Conservation (phyloP, 75 land plant genomes). For the Cunninghamia lanceolata region DNA sequence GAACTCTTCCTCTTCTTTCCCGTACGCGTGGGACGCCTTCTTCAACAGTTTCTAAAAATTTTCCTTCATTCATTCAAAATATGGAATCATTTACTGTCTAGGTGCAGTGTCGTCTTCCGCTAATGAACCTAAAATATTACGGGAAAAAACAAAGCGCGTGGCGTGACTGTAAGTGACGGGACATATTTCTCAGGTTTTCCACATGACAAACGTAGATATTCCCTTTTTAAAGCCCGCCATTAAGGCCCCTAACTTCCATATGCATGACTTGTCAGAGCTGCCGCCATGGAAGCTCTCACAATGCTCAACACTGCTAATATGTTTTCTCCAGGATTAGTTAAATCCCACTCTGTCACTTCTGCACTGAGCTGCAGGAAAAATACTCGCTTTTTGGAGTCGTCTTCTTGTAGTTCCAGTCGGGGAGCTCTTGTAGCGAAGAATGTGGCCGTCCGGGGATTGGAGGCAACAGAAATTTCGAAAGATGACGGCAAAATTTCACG, state of each 20-base stretch:
- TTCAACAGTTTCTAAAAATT: too few species aligned
- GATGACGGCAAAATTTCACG: not conserved
- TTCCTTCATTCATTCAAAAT: too few species aligned
- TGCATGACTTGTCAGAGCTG: not conserved
- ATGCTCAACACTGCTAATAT: not conserved
- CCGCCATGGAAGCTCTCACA: not conserved
- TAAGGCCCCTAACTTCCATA: not conserved
- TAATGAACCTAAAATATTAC: too few species aligned
- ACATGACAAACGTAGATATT: too few species aligned
- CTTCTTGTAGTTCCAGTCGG: not conserved
- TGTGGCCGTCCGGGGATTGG: not conserved
- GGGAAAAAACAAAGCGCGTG: not conserved
- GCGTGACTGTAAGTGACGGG: not conserved
- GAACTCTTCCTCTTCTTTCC: too few species aligned
- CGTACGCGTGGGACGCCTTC: too few species aligned
- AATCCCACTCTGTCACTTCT: not conserved
- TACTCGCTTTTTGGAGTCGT: not conserved
- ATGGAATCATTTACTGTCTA: too few species aligned
- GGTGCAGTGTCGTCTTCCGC: too few species aligned
- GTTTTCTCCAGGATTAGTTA: not conserved
- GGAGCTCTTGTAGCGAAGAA: not conserved
- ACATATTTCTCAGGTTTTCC: not conserved
- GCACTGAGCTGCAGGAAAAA: not conserved
- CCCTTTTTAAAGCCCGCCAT: not conserved
- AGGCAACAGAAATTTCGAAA: not conserved